Conservation (phyloP, 306 rosid species). For the Aeschynomene evenia region DNA sequence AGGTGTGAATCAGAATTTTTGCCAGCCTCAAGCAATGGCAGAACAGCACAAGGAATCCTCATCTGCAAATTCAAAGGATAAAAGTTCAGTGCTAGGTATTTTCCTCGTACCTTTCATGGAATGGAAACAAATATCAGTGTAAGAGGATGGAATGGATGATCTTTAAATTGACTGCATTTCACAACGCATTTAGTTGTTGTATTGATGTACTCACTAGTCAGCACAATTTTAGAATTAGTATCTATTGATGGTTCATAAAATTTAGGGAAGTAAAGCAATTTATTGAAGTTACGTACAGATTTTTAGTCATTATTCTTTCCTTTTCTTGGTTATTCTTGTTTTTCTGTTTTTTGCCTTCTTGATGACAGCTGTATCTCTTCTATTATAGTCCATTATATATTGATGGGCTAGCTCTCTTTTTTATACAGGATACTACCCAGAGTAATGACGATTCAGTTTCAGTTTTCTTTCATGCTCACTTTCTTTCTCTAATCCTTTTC, state of each 20-base stretch:
- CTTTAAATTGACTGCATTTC: not conserved
- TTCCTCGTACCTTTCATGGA: not conserved
- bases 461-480: no score
- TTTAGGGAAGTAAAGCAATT: constrained; percentile 6
- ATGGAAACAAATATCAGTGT: not conserved
- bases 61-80: constrained; percentile 50
- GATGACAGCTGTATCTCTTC: no score
- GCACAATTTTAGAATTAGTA: constrained; percentile 1
- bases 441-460: no score
- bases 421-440: no score
- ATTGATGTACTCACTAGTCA: constrained; percentile 3
- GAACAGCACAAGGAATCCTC: constrained; percentile 60
- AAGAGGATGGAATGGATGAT: constrained; percentile 1
- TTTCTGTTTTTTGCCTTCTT: no score
- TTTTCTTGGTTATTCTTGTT: no score
- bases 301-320: no score
- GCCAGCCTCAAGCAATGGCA: constrained; percentile 50
- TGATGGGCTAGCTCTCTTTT: no score
- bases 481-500: no score
- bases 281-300: not conserved
- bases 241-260: not conserved
- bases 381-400: no score
- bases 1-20: constrained; percentile 21
- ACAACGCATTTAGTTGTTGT: not conserved
- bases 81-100: constrained; percentile 51